Base-by-base conservation (phyloP, 2,329 filamentous ascomycete genomes). In the Chrysosporium queenslandicum region DNA sequence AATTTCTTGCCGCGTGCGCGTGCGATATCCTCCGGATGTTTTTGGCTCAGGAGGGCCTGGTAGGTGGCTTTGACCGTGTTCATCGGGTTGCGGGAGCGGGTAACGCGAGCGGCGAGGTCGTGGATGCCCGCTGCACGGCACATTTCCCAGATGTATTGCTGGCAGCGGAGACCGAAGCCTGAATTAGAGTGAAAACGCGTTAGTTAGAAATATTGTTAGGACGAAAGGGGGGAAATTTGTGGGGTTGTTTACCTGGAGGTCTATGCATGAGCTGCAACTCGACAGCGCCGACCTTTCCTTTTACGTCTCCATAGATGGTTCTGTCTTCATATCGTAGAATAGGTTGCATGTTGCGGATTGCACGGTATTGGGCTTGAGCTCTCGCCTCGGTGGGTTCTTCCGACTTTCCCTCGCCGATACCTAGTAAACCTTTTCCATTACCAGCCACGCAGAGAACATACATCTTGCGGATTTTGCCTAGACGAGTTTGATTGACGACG, bases 151-250 rank as follows among this genome's bases (percentile, higher is more conserved):
- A 98, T 91, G 58, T 89, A 81, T 66, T 87, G 82, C 62, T 94
- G 88, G 66, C 87, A 88, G 63, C 92, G 87, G 60, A 97, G 83
- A 65, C 92, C 92, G 63, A 96, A 98, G 55, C 92, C 92, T 96
- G 23, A 23, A 16, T 23, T 43, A 29, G 9, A 29, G 21, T 29
- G 53, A 46, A n/a, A 18, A 53, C 21, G 4, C 16, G 5, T 39
- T 18, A 16, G 11, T 18, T 23, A 14, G 16, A 25, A 25, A 25
- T 12, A 23, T 12, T 9, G 9, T 9, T 20, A 14, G n/a, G 32
- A 4, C 21, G 16, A 34, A 34, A 23, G 16, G 11, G 30, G 43
- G 16, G n/a, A 9, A 7, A 27, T 11, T 6, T 5, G 2, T n/a
- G 32, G 34, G 4, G 18, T 36, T 36, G 32, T 12, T 48, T 80